These are phyloP conservation scores for Sindora glabra DNA, from an alignment of 306 rosid species.

Conservation along the genomic window DNA sequence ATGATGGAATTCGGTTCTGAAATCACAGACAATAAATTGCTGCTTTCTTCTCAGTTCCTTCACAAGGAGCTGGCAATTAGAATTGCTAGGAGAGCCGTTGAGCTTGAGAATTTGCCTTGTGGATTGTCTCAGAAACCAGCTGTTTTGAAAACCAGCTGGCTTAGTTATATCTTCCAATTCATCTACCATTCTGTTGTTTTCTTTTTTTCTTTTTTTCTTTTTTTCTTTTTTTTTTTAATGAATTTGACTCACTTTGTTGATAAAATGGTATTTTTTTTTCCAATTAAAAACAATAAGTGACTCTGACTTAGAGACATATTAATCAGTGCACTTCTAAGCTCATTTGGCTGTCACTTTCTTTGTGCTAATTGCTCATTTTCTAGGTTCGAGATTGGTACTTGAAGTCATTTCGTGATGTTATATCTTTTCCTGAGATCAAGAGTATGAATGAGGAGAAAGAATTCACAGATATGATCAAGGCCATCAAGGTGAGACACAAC, in stretches of 20 bases:
- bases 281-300: no score
- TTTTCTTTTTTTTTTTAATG: no score
- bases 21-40: slow-evolving; percentile 29
- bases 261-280: no score
- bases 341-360: neutral
- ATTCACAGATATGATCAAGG: slow-evolving; percentile 84
- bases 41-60: slow-evolving; percentile 65
- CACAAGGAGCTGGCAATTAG: slow-evolving; percentile 72
- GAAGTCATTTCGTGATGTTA: slow-evolving; percentile 87
- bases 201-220: no score
- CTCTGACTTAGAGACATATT: no score
- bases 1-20: slow-evolving; percentile 75
- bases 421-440: slow-evolving; percentile 75
- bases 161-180: no score
- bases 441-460: slow-evolving; percentile 52
- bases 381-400: slow-evolving; percentile 94
- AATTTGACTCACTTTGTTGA: no score
- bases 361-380: no score
- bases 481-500: slow-evolving; percentile 94
- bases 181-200: no score
- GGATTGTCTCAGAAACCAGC: slow-evolving; percentile 59
- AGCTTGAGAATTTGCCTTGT: slow-evolving; percentile 56
- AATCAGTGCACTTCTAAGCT: no score
- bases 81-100: slow-evolving; percentile 61
- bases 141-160: slow-evolving; percentile 23